These are phyloP conservation scores for Fusarium chaquense DNA, from an alignment of 2,329 filamentous ascomycete genomes.

Conservation along the genomic window DNA sequence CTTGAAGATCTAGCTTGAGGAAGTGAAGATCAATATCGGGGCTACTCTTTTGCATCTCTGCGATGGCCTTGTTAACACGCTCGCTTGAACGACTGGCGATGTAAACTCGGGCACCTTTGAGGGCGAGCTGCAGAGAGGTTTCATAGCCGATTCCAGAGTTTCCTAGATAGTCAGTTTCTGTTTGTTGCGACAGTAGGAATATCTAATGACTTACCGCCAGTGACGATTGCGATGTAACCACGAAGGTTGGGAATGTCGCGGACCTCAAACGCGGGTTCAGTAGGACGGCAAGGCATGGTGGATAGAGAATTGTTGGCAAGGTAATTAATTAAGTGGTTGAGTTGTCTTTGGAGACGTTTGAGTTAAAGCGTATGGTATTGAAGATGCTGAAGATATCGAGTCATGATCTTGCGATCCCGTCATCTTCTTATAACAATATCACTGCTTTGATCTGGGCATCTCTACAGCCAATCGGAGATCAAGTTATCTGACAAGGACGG, in stretches of 20 bases:
- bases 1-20: slow-evolving; percentile 40
- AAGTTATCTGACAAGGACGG: neutral
- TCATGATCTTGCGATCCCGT: neutral
- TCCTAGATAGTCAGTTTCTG: neutral
- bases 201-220: slow-evolving; percentile 30
- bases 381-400: neutral
- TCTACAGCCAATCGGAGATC: slow-evolving; percentile 16
- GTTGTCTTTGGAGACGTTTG: neutral
- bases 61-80: slow-evolving; percentile 37
- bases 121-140: slow-evolving; percentile 39
- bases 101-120: slow-evolving; percentile 38
- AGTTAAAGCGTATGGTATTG: fast-evolving
- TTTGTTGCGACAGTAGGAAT: fast-evolving
- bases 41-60: slow-evolving; percentile 24
- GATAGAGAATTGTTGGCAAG: too few relatives aligned
- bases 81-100: slow-evolving; percentile 41
- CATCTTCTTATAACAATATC: slow-evolving; percentile 21
- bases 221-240: slow-evolving; percentile 42
- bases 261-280: slow-evolving; percentile 28
- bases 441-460: neutral
- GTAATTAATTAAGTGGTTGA: too few relatives aligned
- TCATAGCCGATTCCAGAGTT: slow-evolving; percentile 45
- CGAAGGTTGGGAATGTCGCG: slow-evolving; percentile 38
- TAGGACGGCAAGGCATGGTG: slow-evolving; percentile 22
- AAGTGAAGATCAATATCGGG: slow-evolving; percentile 39